Base-by-base conservation (phyloP, 495 filamentous ascomycete species). In the Trichoderma virens region DNA sequence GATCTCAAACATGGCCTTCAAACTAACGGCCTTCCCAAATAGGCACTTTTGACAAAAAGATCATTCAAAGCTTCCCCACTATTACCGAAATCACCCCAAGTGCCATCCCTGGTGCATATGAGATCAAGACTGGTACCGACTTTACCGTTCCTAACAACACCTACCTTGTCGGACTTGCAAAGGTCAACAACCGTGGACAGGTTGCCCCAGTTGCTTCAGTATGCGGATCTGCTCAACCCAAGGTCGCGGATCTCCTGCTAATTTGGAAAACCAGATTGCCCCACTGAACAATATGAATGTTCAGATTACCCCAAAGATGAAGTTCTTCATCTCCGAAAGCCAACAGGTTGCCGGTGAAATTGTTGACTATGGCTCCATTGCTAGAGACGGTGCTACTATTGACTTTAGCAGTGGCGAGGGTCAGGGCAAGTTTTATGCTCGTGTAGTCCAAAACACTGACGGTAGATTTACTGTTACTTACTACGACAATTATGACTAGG, bases 121-220 rank as follows among this genome's bases (percentile, higher is more conserved):
- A 56, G 16, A 18, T 56, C 25, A 28, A 56, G 13, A 56, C 51
- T 1, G 25, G 51, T 13, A 28, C 23, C 3, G 51, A 56, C 14
- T 56, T 56, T 16, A 30, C 23, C 51, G 6, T 56, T 7, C 51
- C 51, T 9, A 56, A 56, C 25, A 30, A 56, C 25, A 56, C 51
- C 5, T 56, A 56, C 18, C 51, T 56, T 2, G 9, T 56, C 9
- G 51, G 51, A 2, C 51, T 56, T 30, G 51, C 51, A 30, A 56
- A 56, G 25, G 51, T 56, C 51, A 56, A 56, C 14, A 30, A 30
- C 23, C 51, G 51, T 13, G 51, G 51, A 2, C 51, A 56, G 51
- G 51, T 56, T 30, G 51, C 51, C 25, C 51, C 51, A 28, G 51
- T 56, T 56, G 25, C 51, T 9, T 31, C 51, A 27, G 51, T 56